These are phyloP conservation scores for Neoarthrinium moseri DNA, from an alignment of 2,329 filamentous ascomycete genomes.

Conservation along the genomic window DNA sequence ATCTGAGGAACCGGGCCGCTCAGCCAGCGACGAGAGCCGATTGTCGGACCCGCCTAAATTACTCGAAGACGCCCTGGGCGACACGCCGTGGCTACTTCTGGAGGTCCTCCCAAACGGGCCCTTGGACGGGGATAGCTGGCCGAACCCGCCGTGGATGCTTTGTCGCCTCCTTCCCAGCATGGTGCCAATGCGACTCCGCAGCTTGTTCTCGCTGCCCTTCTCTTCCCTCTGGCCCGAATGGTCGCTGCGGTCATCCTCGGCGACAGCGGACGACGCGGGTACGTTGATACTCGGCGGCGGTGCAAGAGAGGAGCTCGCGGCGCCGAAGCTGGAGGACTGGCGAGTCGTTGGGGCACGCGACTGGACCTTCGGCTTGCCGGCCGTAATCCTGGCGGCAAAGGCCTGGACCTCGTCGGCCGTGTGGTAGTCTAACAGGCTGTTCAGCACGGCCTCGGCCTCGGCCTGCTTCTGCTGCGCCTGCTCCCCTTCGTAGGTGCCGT, in stretches of 20 bases:
- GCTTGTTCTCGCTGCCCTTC: slow-evolving; percentile 48
- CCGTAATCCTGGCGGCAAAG: slow-evolving; percentile 51
- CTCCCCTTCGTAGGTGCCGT: slow-evolving; percentile 90
- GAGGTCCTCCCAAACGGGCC: slow-evolving; percentile 60
- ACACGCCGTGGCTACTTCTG: slow-evolving; percentile 64
- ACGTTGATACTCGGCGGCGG: slow-evolving; percentile 24
- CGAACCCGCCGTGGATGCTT: slow-evolving; percentile 64
- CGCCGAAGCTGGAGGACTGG: slow-evolving; percentile 37
- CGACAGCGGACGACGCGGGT: slow-evolving; percentile 10
- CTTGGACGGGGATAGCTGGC: slow-evolving; percentile 55
- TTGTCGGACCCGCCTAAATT: slow-evolving; percentile 55
- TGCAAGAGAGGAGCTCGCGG: slow-evolving; percentile 23
- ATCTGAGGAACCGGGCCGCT: slow-evolving; percentile 47
- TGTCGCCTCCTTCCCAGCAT: slow-evolving; percentile 66
- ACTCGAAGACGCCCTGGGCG: slow-evolving; percentile 57
- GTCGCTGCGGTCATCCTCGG: slow-evolving; percentile 42
- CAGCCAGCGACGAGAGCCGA: slow-evolving; percentile 56
- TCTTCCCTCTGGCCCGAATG: slow-evolving; percentile 42
- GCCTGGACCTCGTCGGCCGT: slow-evolving; percentile 83
- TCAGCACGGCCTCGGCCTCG: slow-evolving; percentile 76
- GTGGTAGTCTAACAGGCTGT: slow-evolving; percentile 79
- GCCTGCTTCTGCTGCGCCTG: slow-evolving; percentile 74
- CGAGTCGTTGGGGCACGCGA: slow-evolving; percentile 39
- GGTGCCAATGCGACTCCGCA: slow-evolving; percentile 66
- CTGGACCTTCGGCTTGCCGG: slow-evolving; percentile 43